phyloP scores from a whole-genome alignment of 2,329 filamentous ascomycete species.

The Colletotrichum melonis region DNA sequence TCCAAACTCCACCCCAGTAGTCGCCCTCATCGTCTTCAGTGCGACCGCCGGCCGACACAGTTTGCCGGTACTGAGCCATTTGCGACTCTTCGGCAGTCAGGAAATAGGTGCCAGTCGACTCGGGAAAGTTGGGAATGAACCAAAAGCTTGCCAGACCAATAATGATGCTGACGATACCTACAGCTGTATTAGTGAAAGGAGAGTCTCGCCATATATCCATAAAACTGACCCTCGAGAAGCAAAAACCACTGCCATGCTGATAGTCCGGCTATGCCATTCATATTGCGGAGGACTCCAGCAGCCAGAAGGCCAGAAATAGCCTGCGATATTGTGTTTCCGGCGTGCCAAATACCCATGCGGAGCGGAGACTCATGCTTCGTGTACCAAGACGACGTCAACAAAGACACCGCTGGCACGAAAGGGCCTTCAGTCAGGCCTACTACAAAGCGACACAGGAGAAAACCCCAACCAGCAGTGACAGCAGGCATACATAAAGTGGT shows the following conservation, averaged over 20 bases:
- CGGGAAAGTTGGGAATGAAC: slow-evolving; percentile 50
- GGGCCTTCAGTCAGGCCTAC: slow-evolving; percentile 46
- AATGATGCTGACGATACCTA: slow-evolving; percentile 45
- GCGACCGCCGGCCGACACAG: slow-evolving; percentile 48
- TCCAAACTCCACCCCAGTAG: slow-evolving; percentile 50
- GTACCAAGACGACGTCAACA: slow-evolving; percentile 60
- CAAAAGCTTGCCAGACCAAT: slow-evolving; percentile 46
- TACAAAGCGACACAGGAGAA: slow-evolving; percentile 46
- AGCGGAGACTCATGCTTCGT: slow-evolving; percentile 55
- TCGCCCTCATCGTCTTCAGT: slow-evolving; percentile 51
- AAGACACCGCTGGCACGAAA: slow-evolving; percentile 59
- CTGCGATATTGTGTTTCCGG: slow-evolving; percentile 57
- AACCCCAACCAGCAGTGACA: slow-evolving; percentile 44
- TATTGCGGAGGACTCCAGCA: slow-evolving; percentile 56
- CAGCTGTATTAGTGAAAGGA: background rate
- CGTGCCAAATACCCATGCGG: slow-evolving; percentile 58
- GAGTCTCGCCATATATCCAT: background rate
- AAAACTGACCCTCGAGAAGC: slow-evolving; percentile 45
- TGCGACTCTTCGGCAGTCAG: slow-evolving; percentile 51
- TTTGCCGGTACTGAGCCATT: slow-evolving; percentile 50
- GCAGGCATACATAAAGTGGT: slow-evolving; percentile 57
- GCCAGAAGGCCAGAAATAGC: slow-evolving; percentile 56
- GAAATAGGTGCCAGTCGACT: slow-evolving; percentile 45
- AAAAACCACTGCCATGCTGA: slow-evolving; percentile 56
- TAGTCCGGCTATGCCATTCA: slow-evolving; percentile 49